These are phyloP conservation scores for Aureobasidium sp. DNA, from an alignment of 2,329 filamentous ascomycete species.

Conservation along the genomic window DNA sequence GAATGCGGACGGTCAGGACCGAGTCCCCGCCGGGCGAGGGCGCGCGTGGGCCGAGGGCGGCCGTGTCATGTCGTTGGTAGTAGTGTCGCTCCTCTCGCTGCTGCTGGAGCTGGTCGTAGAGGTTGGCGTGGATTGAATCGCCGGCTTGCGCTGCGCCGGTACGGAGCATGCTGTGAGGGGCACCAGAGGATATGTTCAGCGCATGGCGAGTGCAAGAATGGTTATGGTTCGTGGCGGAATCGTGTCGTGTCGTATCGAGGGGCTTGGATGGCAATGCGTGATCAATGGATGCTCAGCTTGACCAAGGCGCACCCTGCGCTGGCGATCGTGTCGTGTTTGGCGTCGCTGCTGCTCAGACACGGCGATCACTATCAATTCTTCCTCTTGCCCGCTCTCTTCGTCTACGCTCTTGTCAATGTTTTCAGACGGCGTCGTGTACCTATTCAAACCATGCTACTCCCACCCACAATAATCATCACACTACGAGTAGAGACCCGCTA, in stretches of 20 bases:
- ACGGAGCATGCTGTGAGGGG: constrained; percentile 3
- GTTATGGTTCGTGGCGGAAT: neutral
- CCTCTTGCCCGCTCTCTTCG: neutral
- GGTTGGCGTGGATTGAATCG: neutral
- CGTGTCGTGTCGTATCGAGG: neutral
- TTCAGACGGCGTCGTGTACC: neutral
- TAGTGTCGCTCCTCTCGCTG: neutral
- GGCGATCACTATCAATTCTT: neutral
- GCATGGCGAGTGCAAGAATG: neutral
- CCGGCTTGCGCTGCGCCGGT: neutral
- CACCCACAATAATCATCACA: neutral
- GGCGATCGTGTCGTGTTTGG: neutral
- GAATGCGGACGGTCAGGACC: constrained; percentile 1
- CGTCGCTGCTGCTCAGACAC: neutral
- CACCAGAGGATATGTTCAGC: neutral
- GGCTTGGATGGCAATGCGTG: neutral
- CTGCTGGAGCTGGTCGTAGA: neutral
- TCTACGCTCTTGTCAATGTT: neutral
- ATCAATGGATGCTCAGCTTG: neutral
- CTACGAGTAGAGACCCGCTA: neutral
- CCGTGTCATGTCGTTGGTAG: neutral
- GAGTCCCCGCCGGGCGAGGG: constrained; percentile 1
- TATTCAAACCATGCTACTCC: neutral
- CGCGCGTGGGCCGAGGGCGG: neutral
- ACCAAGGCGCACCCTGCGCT: neutral